A percentile compares a stretch with the other conserved stretches of the same genome.
phyloP scores from a whole-genome alignment of 192 early-diverging fungal species.

The Helicostylum pulchrum region DNA sequence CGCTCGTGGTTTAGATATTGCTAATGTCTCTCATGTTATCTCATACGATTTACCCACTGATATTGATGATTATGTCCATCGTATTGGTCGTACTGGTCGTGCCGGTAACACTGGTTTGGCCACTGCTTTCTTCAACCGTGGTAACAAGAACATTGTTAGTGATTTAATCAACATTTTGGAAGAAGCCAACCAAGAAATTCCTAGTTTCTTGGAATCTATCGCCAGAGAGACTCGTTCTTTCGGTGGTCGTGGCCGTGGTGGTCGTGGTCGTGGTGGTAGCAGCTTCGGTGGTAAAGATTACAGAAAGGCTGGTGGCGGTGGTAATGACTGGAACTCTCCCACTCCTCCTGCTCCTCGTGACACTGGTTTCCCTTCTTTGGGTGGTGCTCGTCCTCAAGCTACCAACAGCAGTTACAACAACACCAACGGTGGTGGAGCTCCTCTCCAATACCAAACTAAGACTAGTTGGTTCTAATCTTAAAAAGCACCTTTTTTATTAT shows the following conservation, averaged over 20 bases:
- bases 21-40: slow-evolving; percentile 83
- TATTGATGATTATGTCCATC: slow-evolving; percentile 86
- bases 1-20: slow-evolving; percentile 86
- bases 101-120: slow-evolving; percentile 93
- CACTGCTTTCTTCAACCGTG: slow-evolving; percentile 94
- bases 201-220: slow-evolving; percentile 74
- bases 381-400: slow-evolving; percentile 10
- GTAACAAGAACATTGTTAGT: slow-evolving; percentile 79
- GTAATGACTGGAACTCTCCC: slow-evolving; percentile 13
- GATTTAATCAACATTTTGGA: slow-evolving; percentile 83
- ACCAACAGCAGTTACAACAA: slow-evolving; percentile 2
- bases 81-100: slow-evolving; percentile 90
- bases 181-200: slow-evolving; percentile 95
- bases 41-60: slow-evolving; percentile 81
- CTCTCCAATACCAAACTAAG: slow-evolving; percentile 38
- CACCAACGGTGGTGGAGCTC: slow-evolving; percentile 11
- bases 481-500: background rate
- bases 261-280: slow-evolving; percentile 28
- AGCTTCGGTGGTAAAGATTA: slow-evolving; percentile 30
- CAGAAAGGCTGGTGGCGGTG: slow-evolving; percentile 12
- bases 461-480: slow-evolving; percentile 37
- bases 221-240: slow-evolving; percentile 51
- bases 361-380: slow-evolving; percentile 18
- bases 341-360: slow-evolving; percentile 5
- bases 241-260: slow-evolving; percentile 28